A percentile compares a stretch with the other conserved stretches of the same genome.
These are phyloP conservation scores for Linnemannia hyalina DNA, from an alignment of 192 early-diverging fungal species.

Conservation along the genomic window DNA sequence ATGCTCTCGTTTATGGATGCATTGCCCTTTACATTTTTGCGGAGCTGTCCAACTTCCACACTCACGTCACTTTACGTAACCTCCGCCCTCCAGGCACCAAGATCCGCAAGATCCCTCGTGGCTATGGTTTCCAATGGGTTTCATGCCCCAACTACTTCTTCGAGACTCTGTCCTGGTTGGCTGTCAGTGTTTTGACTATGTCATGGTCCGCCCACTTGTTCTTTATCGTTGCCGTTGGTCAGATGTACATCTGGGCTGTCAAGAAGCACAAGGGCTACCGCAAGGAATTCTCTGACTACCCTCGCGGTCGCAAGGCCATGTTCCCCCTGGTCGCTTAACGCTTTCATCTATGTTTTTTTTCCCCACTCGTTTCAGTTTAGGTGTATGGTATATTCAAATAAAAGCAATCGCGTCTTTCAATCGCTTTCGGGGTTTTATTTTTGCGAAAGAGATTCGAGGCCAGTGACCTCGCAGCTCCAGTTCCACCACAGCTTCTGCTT, in stretches of 20 bases:
- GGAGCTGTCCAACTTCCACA: constrained; percentile 86
- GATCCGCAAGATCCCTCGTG: constrained; percentile 88
- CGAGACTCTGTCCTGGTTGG: constrained; percentile 87
- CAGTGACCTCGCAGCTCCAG: constrained; percentile 35
- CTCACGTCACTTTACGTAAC: constrained; percentile 90
- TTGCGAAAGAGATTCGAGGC: constrained; percentile 21
- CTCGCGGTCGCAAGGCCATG: constrained; percentile 85
- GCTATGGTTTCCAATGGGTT: constrained; percentile 92
- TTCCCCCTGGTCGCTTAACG: constrained; percentile 75
- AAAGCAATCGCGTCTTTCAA: background rate
- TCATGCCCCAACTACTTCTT: constrained; percentile 96
- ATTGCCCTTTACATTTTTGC: constrained; percentile 68
- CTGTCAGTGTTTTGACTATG: constrained; percentile 79
- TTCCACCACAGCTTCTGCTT: constrained; percentile 62
- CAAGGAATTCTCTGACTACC: constrained; percentile 94
- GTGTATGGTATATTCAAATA: background rate
- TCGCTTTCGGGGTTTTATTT: background rate
- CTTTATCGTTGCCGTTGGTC: constrained; percentile 76
- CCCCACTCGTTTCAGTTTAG: background rate
- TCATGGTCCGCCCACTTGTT: constrained; percentile 73
- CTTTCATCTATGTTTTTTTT: background rate
- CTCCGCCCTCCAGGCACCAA: constrained; percentile 91
- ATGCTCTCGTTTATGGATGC: constrained; percentile 35
- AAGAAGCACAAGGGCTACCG: constrained; percentile 95
- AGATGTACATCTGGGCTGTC: constrained; percentile 96